These are phyloP conservation scores for Klebsormidium nitens DNA, from an alignment of 139 green algal species.

Conservation along the genomic window DNA sequence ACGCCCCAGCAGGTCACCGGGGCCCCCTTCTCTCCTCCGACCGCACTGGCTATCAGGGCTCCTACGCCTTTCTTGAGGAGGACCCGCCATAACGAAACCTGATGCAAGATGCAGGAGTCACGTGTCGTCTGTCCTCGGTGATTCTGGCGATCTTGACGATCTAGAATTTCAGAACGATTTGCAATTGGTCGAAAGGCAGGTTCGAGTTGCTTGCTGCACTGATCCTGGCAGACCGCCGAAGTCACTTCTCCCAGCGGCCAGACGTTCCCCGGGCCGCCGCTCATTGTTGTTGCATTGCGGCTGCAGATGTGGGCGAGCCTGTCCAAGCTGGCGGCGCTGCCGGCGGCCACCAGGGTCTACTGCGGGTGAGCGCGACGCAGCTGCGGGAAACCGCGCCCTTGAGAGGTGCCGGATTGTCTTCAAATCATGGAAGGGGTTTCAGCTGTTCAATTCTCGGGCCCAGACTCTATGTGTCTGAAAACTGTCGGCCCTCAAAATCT, in stretches of 20 bases:
- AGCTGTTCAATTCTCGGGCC: no score
- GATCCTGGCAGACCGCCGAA: no score
- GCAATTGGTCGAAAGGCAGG: background rate
- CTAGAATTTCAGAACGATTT: background rate
- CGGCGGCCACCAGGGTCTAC: conserved; percentile 38
- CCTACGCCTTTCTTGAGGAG: background rate
- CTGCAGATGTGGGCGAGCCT: conserved; percentile 47
- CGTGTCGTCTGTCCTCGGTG: background rate
- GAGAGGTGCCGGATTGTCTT: no score
- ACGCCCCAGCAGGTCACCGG: conserved; percentile 19
- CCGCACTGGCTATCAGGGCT: no score
- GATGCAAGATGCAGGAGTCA: background rate
- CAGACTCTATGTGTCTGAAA: no score
- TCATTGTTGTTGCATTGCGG: background rate
- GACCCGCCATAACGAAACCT: background rate
- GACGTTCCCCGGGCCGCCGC: background rate
- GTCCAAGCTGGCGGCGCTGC: conserved; percentile 35
- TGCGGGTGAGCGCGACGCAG: no score
- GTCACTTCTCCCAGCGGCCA: background rate
- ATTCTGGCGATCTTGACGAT: background rate
- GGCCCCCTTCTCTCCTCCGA: background rate
- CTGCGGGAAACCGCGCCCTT: no score
- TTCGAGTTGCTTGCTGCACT: background rate
- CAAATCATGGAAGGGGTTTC: no score
- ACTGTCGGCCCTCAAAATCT: no score